These are phyloP conservation scores for Rugosomyces carneus DNA, from an alignment of 1,284 basidiomycete genomes.

Conservation along the genomic window DNA sequence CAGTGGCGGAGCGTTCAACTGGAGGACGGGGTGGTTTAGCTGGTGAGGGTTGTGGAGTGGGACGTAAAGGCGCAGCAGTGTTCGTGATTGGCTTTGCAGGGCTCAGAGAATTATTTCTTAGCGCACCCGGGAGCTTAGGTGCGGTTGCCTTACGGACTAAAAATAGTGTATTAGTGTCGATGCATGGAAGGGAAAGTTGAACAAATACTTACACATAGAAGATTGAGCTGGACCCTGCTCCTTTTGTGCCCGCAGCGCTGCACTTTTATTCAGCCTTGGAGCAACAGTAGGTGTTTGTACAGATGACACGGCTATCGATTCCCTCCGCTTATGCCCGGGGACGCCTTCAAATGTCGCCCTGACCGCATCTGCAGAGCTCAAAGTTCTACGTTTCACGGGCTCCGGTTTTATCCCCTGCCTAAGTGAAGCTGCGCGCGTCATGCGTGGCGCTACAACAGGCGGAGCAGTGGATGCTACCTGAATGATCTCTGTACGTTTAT, in stretches of 20 bases:
- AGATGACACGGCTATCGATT: slow-evolving; percentile 65
- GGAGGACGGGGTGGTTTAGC: slow-evolving; percentile 15
- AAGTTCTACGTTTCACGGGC: slow-evolving; percentile 27
- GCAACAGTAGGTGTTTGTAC: slow-evolving; percentile 54
- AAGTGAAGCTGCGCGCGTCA: slow-evolving; percentile 68
- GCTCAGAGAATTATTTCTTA: slow-evolving; percentile 30
- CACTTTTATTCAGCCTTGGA: slow-evolving; percentile 66
- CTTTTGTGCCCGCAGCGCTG: slow-evolving; percentile 55
- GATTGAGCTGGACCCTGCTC: slow-evolving; percentile 57
- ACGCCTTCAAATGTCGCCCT: slow-evolving; percentile 62
- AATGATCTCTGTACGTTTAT: slow-evolving; percentile 63
- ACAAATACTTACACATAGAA: slow-evolving; percentile 50
- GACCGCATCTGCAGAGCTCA: slow-evolving; percentile 20
- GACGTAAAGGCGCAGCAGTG: slow-evolving; percentile 19
- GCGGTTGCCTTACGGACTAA: slow-evolving; percentile 37
- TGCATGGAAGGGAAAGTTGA: too few species aligned
- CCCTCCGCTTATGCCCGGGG: slow-evolving; percentile 75
- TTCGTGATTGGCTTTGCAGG: slow-evolving; percentile 6
- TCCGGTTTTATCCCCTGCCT: slow-evolving; percentile 46
- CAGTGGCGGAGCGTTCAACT: slow-evolving; percentile 17
- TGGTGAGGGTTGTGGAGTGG: slow-evolving; percentile 23
- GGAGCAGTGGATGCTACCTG: slow-evolving; percentile 68
- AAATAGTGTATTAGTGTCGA: too few species aligned
- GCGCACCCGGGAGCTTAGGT: slow-evolving; percentile 36
- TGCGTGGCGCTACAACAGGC: slow-evolving; percentile 63